Evolutionary conservation across 2,329 filamentous ascomycete genomes (phyloP).

Genomic region (Lachnellula arida): DNA sequence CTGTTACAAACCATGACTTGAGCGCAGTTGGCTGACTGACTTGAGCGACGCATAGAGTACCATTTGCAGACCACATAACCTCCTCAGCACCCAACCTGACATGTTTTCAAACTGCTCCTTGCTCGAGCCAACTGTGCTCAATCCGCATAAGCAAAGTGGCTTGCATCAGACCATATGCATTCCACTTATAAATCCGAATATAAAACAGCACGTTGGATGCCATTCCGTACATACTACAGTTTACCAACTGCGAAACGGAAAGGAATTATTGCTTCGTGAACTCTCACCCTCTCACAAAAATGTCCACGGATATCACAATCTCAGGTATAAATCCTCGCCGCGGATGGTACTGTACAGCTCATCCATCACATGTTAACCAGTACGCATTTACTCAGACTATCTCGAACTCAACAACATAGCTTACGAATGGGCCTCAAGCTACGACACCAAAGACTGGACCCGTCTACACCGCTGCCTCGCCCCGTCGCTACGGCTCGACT

Average conservation of each 20-base stretch:
- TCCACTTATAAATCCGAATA: neutral
- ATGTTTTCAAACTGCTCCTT: no score
- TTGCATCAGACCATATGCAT: no score
- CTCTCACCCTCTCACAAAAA: neutral
- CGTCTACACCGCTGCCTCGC: constrained; percentile 57
- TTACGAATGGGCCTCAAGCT: constrained; percentile 61
- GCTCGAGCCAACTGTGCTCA: no score
- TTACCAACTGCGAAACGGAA: neutral
- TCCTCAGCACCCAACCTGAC: no score
- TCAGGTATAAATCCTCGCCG: neutral
- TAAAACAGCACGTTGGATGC: neutral
- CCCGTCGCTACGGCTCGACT: constrained; percentile 58
- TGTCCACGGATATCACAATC: neutral
- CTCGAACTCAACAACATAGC: neutral
- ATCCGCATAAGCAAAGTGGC: no score
- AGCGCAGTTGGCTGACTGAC: neutral
- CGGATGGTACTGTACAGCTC: neutral
- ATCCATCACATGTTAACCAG: neutral
- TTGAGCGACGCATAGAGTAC: neutral
- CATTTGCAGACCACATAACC: no score
- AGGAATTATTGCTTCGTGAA: neutral
- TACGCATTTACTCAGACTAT: neutral
- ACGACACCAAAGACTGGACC: constrained; percentile 62
- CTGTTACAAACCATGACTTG: neutral
- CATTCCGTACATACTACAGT: neutral